A percentile compares a stretch with the other conserved stretches of the same genome.
These are phyloP conservation scores for Botrytis paeoniae DNA, from an alignment of 2,329 filamentous ascomycete species.

Conservation along the genomic window DNA sequence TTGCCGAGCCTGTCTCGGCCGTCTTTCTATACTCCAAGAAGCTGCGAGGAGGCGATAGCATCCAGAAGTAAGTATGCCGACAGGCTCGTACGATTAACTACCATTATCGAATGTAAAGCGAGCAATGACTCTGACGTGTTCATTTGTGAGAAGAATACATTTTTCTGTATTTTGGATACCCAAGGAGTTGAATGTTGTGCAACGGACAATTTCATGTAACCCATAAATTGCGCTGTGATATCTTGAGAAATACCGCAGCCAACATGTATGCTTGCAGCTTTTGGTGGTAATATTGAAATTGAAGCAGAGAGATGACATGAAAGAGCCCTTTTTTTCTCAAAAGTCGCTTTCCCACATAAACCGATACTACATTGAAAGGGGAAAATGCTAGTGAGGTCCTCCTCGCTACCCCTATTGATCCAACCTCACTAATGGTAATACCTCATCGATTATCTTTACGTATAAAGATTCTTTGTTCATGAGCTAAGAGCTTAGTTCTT, in stretches of 20 bases:
- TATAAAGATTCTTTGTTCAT: neutral
- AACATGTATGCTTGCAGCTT: neutral
- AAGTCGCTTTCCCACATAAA: neutral
- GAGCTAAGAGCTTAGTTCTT: neutral
- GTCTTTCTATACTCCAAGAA: neutral
- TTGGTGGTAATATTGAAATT: neutral
- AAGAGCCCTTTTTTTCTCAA: neutral
- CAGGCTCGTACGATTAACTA: neutral
- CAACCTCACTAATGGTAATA: neutral
- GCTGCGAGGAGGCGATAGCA: neutral
- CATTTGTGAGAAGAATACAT: neutral
- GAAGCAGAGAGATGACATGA: neutral
- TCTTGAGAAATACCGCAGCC: neutral
- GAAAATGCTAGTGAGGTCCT: neutral
- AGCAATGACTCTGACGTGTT: neutral
- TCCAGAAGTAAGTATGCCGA: neutral
- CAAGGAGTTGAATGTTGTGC: neutral
- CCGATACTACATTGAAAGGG: neutral
- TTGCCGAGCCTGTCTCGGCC: neutral
- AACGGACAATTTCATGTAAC: neutral
- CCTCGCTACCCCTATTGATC: constrained; percentile 9
- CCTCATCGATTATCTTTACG: neutral
- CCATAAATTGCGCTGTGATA: neutral
- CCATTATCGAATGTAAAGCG: neutral
- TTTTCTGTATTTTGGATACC: neutral